Evolutionary conservation across 768 basidiomycete species (phyloP).

Genomic region (Mycena filopes): DNA sequence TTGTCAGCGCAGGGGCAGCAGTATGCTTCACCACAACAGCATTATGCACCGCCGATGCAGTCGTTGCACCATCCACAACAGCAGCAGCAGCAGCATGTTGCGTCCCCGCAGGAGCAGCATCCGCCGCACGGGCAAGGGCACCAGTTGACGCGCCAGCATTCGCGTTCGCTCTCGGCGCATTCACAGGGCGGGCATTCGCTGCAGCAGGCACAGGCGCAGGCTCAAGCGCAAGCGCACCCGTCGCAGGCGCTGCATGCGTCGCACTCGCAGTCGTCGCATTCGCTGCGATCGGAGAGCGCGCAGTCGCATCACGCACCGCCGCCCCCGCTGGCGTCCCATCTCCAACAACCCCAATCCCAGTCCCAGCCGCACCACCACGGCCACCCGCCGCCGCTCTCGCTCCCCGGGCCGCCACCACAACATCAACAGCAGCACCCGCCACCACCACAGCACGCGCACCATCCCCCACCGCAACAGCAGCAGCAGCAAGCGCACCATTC

Average conservation of each 20-base stretch:
- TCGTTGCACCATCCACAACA: conserved; percentile 6
- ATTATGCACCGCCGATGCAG: conserved; percentile 15
- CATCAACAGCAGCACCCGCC: conserved; percentile 1
- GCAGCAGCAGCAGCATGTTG: conserved; percentile 6
- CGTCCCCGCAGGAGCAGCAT: conserved; percentile 23
- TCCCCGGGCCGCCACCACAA: no score
- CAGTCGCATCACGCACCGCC: no score
- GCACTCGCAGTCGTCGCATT: conserved; percentile 16
- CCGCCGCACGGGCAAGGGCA: conserved; percentile 19
- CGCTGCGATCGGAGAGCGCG: no score
- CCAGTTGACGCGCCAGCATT: conserved; percentile 18
- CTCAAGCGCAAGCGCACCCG: conserved; percentile 1
- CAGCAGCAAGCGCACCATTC: conserved; percentile 17
- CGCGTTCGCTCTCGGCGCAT: conserved; percentile 13
- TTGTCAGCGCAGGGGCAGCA: neutral
- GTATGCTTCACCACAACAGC: conserved; percentile 9
- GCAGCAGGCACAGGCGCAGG: conserved; percentile 8
- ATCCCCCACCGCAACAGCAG: conserved; percentile 18
- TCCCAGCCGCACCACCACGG: no score
- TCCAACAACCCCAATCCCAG: no score
- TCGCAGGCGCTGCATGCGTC: conserved; percentile 9
- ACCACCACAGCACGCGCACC: conserved; percentile 9
- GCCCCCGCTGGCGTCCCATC: no score
- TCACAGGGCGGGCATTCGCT: conserved; percentile 37
- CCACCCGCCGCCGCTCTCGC: no score